Evolutionary conservation across 225 moss, liverwort and hornwort genomes (phyloP).

Genomic region (Polytrichum formosum): DNA sequence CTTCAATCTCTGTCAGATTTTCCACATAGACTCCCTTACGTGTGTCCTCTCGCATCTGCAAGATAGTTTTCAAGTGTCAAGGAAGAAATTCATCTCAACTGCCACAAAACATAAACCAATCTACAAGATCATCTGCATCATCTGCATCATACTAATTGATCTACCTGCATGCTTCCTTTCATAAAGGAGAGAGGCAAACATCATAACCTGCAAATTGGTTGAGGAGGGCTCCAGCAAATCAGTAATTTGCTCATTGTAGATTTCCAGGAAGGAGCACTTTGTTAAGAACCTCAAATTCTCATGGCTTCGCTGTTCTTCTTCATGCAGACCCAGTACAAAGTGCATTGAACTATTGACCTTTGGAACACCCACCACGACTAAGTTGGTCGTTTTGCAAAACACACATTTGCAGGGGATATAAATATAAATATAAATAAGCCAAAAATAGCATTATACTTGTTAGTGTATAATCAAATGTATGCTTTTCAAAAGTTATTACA

Average conservation of each 20-base stretch:
- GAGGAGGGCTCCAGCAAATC: slow-evolving; percentile 62
- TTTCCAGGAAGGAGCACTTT: slow-evolving; percentile 54
- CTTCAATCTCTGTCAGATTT: slow-evolving; percentile 88
- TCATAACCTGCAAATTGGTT: slow-evolving; percentile 51
- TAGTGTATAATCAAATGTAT: too few relatives aligned
- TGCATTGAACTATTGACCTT: too few relatives aligned
- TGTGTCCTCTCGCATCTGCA: slow-evolving; percentile 91
- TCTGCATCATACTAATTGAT: not conserved
- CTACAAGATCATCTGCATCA: not conserved
- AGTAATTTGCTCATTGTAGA: slow-evolving; percentile 69
- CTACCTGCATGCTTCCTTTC: not conserved
- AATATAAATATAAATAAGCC: too few relatives aligned
- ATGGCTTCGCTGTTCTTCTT: slow-evolving; percentile 51
- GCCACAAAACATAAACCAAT: not conserved
- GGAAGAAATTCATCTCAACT: not conserved
- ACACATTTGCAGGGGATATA: too few relatives aligned
- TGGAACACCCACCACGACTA: too few relatives aligned
- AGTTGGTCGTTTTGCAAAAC: too few relatives aligned
- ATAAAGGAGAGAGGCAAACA: not conserved
- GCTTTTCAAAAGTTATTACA: not conserved
- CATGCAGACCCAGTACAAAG: slow-evolving; percentile 19
- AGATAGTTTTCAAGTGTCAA: not conserved
- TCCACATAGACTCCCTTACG: slow-evolving; percentile 96
- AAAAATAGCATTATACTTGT: too few relatives aligned
- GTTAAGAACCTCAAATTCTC: slow-evolving; percentile 52